Evolutionary conservation across 2,329 filamentous ascomycete species (phyloP).

Genomic region (Epicoccum nigrum): DNA sequence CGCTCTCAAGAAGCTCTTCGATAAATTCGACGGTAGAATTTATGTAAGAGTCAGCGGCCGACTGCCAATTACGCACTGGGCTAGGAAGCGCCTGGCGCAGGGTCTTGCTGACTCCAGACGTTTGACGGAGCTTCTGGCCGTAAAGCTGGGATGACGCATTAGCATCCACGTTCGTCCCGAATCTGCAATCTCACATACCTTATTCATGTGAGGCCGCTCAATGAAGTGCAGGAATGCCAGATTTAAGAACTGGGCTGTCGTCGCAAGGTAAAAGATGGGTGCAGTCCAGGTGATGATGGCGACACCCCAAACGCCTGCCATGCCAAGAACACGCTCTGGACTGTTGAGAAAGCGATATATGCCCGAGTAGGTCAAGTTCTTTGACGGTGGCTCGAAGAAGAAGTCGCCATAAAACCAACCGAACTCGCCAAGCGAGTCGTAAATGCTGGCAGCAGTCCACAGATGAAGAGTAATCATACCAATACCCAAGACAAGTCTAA

Average conservation of each 20-base stretch:
- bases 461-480: slow-evolving; percentile 84
- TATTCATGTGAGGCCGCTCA: slow-evolving; percentile 90
- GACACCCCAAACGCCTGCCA: slow-evolving; percentile 93
- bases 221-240: slow-evolving; percentile 90
- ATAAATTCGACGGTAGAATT: slow-evolving; percentile 87
- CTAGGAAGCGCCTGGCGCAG: slow-evolving; percentile 84
- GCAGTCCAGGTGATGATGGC: slow-evolving; percentile 92
- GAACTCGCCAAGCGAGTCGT: slow-evolving; percentile 94
- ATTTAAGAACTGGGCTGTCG: slow-evolving; percentile 83
- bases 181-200: slow-evolving; percentile 47
- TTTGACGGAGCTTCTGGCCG: slow-evolving; percentile 78
- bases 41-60: slow-evolving; percentile 84
- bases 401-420: slow-evolving; percentile 99
- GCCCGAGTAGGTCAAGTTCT: slow-evolving; percentile 85
- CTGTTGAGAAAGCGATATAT: slow-evolving; percentile 99
- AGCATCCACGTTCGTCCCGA: not conserved
- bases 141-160: slow-evolving; percentile 63
- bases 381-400: slow-evolving; percentile 89
- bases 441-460: slow-evolving; percentile 92
- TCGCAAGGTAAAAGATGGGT: slow-evolving; percentile 82
- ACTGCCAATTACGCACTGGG: slow-evolving; percentile 81
- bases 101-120: slow-evolving; percentile 91
- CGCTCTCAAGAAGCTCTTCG: slow-evolving; percentile 86
- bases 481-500: slow-evolving; percentile 85
- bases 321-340: slow-evolving; percentile 89